Evolutionary conservation across 2,329 filamentous ascomycete genomes (phyloP).

Genomic region (Dissoconium aciculare): DNA sequence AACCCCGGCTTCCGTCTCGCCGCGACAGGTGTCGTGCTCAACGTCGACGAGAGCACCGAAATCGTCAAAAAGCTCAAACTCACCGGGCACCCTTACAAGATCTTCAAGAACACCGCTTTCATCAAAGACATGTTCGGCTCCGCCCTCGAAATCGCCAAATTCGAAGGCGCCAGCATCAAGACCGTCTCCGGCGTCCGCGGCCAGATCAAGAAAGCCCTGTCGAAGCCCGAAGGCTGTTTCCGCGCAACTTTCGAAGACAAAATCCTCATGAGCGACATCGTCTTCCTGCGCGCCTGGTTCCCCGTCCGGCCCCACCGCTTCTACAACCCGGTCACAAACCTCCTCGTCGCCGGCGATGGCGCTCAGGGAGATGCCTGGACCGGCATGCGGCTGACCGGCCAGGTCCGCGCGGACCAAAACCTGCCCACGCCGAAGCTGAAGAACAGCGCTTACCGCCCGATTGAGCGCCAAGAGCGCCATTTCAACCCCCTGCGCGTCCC

Average conservation of each 20-base stretch:
- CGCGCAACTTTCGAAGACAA: slow-evolving; percentile 98
- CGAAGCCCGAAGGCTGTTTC: slow-evolving; percentile 89
- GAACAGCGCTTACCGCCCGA: slow-evolving; percentile 68
- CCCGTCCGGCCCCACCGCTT: slow-evolving; percentile 88
- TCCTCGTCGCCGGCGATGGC: slow-evolving; percentile 46
- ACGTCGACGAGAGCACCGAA: slow-evolving; percentile 87
- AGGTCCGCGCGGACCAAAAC: slow-evolving; percentile 64
- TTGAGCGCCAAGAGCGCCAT: slow-evolving; percentile 37
- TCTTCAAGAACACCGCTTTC: slow-evolving; percentile 98
- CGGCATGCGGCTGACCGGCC: slow-evolving; percentile 83
- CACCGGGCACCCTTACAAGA: slow-evolving; percentile 85
- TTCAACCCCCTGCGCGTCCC: slow-evolving; percentile 57
- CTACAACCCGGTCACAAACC: slow-evolving; percentile 91
- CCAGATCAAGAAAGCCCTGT: slow-evolving; percentile 90
- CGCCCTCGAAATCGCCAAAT: slow-evolving; percentile 89
- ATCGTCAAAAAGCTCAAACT: slow-evolving; percentile 99
- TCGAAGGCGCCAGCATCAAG: slow-evolving; percentile 88
- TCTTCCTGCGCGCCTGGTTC: slow-evolving; percentile 94
- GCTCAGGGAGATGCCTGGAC: slow-evolving; percentile 54
- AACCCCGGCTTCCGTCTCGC: slow-evolving; percentile 87
- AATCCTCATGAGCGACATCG: slow-evolving; percentile 88
- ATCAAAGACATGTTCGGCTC: slow-evolving; percentile 97
- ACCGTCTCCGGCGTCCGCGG: slow-evolving; percentile 91
- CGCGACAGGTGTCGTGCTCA: slow-evolving; percentile 83
- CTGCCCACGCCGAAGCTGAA: slow-evolving; percentile 64